Evolutionary conservation across 2,329 filamentous ascomycete genomes (phyloP).

Genomic region (Xylaria sp.): DNA sequence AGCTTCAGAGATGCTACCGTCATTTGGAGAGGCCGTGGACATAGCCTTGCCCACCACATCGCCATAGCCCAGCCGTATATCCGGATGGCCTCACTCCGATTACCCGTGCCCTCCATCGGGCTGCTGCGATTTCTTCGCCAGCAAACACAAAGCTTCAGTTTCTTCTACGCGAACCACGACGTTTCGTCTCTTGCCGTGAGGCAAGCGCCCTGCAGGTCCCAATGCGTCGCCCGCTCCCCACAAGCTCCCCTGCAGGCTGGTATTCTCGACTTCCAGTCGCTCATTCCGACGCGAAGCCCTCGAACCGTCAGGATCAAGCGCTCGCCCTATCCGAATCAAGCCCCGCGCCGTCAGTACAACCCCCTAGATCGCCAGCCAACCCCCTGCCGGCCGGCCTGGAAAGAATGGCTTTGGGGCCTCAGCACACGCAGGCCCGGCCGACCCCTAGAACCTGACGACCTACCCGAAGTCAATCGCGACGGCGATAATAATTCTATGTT

Average conservation of each 20-base stretch:
- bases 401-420: slow-evolving; percentile 60
- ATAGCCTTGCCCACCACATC: slow-evolving; percentile 2
- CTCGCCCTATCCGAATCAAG: slow-evolving; percentile 31
- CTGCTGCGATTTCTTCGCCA: slow-evolving; percentile 78
- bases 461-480: slow-evolving; percentile 68
- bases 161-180: slow-evolving; percentile 57
- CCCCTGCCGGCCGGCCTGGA: slow-evolving; percentile 53
- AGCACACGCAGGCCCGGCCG: slow-evolving; percentile 51
- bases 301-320: slow-evolving; percentile 27
- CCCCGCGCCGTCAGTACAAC: slow-evolving; percentile 42
- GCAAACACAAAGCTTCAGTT: slow-evolving; percentile 70
- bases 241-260: slow-evolving; percentile 39
- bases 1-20: slow-evolving; percentile 29
- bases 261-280: slow-evolving; percentile 40
- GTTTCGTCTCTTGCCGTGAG: slow-evolving; percentile 20
- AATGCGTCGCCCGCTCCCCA: slow-evolving; percentile 43
- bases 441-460: slow-evolving; percentile 65
- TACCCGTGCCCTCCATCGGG: slow-evolving; percentile 61
- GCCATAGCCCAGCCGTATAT: slow-evolving; percentile 11
- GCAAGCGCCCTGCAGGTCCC: slow-evolving; percentile 32
- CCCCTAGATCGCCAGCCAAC: slow-evolving; percentile 44
- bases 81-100: slow-evolving; percentile 58
- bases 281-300: slow-evolving; percentile 35
- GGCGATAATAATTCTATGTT: slow-evolving; percentile 70
- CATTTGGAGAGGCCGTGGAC: slow-evolving; percentile 29